phyloP scores from a whole-genome alignment of 2,329 filamentous ascomycete genomes.

The Incumbomyces delicatus region DNA sequence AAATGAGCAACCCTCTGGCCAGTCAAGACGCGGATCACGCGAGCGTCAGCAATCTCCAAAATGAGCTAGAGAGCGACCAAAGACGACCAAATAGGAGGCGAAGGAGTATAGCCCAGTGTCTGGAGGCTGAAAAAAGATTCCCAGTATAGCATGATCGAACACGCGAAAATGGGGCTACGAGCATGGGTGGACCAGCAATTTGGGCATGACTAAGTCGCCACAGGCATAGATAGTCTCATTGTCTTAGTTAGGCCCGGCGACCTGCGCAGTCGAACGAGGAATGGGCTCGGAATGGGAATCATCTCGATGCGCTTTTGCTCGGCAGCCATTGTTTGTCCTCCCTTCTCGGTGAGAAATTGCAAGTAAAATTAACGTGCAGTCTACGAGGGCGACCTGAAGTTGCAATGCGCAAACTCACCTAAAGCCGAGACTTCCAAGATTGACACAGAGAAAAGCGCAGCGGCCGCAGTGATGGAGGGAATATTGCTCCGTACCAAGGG shows the following conservation, averaged over 20 bases:
- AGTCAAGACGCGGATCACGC: not conserved
- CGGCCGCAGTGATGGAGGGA: too few relatives aligned
- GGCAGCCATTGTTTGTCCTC: too few relatives aligned
- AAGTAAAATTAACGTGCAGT: too few relatives aligned
- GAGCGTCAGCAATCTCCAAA: slow-evolving; percentile 1
- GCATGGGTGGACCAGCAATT: slow-evolving; percentile 2
- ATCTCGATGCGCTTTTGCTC: not conserved
- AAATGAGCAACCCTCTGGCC: not conserved
- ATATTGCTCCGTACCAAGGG: too few relatives aligned
- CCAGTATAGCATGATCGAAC: slow-evolving; percentile 1
- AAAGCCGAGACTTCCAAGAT: not conserved
- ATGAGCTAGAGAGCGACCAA: slow-evolving; percentile 2
- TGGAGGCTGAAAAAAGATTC: slow-evolving; percentile 6
- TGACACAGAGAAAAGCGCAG: too few relatives aligned
- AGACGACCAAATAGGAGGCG: slow-evolving; percentile 2
- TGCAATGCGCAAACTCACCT: not conserved
- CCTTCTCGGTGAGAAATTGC: too few relatives aligned
- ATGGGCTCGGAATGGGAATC: not conserved
- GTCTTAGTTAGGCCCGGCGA: too few relatives aligned
- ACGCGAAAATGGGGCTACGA: slow-evolving; percentile 6
- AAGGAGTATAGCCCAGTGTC: slow-evolving; percentile 7
- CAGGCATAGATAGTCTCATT: not conserved
- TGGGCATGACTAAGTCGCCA: not conserved
- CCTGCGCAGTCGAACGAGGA: too few relatives aligned
- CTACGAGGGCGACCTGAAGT: not conserved